phyloP scores from a whole-genome alignment of 305 asterid species.

The Ilex paraguariensis region DNA sequence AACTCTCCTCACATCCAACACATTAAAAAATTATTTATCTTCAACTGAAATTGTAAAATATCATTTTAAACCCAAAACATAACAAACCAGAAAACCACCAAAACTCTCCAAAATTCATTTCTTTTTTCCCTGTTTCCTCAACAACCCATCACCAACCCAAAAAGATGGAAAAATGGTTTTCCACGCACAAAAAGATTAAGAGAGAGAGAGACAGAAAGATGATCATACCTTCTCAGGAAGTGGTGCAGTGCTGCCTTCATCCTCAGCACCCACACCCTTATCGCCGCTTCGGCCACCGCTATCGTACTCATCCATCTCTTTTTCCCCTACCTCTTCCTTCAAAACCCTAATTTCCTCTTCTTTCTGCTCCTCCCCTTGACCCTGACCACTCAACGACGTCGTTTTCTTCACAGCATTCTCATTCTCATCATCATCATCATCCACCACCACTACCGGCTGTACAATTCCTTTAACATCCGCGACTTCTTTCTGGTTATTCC shows the following conservation, averaged over 20 bases:
- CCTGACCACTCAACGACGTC: conserved; percentile 23
- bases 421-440: conserved; percentile 21
- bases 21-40: no score
- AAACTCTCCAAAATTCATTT: no score
- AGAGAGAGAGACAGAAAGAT: background rate
- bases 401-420: conserved; percentile 25
- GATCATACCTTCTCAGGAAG: conserved; percentile 61
- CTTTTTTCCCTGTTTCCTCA: background rate
- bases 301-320: conserved; percentile 50
- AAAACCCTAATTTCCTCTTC: conserved; percentile 5
- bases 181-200: background rate
- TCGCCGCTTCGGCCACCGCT: conserved; percentile 44
- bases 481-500: conserved; percentile 9
- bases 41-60: no score
- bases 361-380: conserved; percentile 16
- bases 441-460: conserved; percentile 19
- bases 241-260: conserved; percentile 67
- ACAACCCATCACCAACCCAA: no score
- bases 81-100: background rate
- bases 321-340: conserved; percentile 33
- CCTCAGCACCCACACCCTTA: conserved; percentile 49
- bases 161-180: background rate
- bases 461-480: conserved; percentile 7
- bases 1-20: background rate
- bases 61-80: no score